Evolutionary conservation across 2,329 filamentous ascomycete genomes (phyloP), one percentile per base, ranked within the genome.

Genomic region (Sporothrix globosa): DNA sequence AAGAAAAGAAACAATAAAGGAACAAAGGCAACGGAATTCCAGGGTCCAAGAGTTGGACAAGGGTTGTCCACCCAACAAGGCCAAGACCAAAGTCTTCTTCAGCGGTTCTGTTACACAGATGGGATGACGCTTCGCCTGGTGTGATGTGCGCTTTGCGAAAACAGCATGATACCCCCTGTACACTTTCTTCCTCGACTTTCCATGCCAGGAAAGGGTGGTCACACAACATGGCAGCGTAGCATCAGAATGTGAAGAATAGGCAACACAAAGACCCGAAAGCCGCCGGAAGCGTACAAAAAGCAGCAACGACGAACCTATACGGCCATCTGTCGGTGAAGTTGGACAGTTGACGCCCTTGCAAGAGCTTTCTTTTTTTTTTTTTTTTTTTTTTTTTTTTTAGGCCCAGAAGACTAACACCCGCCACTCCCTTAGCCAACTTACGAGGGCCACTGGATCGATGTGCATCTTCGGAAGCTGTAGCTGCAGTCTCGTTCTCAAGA

Each of bases 371-470:
- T 60, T 6, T 1, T 10, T n/a, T n/a, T n/a, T n/a, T n/a, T n/a
- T n/a, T n/a, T n/a, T n/a, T n/a, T n/a, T n/a, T n/a, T n/a, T n/a
- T n/a, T 17, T 27, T 56, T 24, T 30, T 56, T 4, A 30, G 7
- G 17, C 54, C 54, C 10, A 30, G n/a, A 63, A 7, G 9, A 1
- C 56, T n/a, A 27, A 39, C 11, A 9, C 52, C 50, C 50, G 6
- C 2, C n/a, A 53, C 21, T 41, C 41, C n/a, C 27, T 11, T 44
- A 27, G 10, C 52, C 53, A 50, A 11, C 27, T 41, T 11, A 10
- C 19, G 39, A 41, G 19, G 24, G 24, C 50, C 46, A 56, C 68
- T n/a, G 60, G 60, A 70, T 70, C 60, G 68, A 61, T 67, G 68
- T 70, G 52, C 39, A n/a, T 50, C 60, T 50, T 66, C 68, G 50